Evolutionary conservation across 2,329 filamentous ascomycete genomes (phyloP), one percentile per base, ranked within the genome.

Genomic region (Paecilomyces formosus): DNA sequence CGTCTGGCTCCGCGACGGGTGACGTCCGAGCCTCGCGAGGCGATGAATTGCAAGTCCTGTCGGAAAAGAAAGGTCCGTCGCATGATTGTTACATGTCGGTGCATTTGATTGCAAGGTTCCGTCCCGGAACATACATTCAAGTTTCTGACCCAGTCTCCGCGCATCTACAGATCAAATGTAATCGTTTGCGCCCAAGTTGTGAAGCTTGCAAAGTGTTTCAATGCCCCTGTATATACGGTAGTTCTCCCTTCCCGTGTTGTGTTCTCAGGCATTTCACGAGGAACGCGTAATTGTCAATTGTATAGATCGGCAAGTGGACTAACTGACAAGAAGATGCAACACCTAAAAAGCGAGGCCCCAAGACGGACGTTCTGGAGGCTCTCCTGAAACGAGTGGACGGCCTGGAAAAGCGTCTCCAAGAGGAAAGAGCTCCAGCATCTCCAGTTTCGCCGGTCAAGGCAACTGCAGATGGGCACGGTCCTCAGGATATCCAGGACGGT

Each of bases 11-110:
- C 86, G 57, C 85, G 88, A 62, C 85, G 88, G 50, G 79, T 85
- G 74, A 86, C 82, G 74, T 88, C 85, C 67, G 89, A 94, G 72
- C 89, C 89, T 49, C 86, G 89, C 68, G 91, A 95, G 79, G 89
- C 89, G 33, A 96, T 96, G 91, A 96, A 96, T 74, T 96, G 91
- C 85, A 95, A 96, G 75, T 94, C 90, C 58, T 96, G 91, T 79
- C 85, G 91, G 66, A 95, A 95, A 76, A 83, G 91, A 78, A 96
- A 96, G 87, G 90, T 93, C 75, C 54, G 78, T 55, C 24, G 39
- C 39, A 18, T 45, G 39, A 21, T 21, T 45, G n/a, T 45, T 45
- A 18, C 39, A 45, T 45, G 39, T 45, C 39, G 39, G 39, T 18
- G 39, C 28, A 21, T 54, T 31, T 54, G 11, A 33, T 54, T n/a